Base-by-base conservation (phyloP, 1,139 yeast species). In the Hyphopichia fennica region DNA sequence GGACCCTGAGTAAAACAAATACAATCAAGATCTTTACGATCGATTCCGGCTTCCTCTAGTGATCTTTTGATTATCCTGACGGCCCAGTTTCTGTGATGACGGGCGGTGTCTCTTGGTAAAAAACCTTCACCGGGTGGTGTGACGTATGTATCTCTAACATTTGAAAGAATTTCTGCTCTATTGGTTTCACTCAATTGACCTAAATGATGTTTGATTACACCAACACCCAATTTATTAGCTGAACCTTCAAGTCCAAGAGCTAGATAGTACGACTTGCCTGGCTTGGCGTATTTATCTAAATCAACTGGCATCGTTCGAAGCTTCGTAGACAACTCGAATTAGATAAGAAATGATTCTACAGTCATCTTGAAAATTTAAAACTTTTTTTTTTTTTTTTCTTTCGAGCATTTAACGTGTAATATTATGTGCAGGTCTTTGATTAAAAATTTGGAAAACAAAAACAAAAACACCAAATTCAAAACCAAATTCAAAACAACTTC, bases 91-190 rank as follows among this genome's bases (percentile, higher is more conserved):
- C 97, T 67, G 62, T 93, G 99, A 60, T 93, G 99, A 51, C 96
- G 76, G 4, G 99, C 99, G 0, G 97, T 90, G 58, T 93, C 99
- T 46, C 98, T 66, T 1, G 99, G 99, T 41, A 93, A 67, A 56
- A 93, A 93, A 2, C 99, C 99, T 65, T 93, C 97, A 1, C 99
- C 99, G 2, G 99, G 96, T 5, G 99, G 99, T 0, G 98, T 86
- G 28, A 87, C 73, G 58, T 93, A 95, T 0, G 99, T 93, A 61
- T 93, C 96, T 71, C 99, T 77, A 37, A 95, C 82, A 60, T 93
- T 93, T 31, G 96, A 72, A 30, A 95, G 72, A 1, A 93, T 88
- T 44, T 77, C 77, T 0, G 96, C 95, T 40, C 83, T 75, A 49
- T 86, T 85, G 1, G 63, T 50, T 2, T 63, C 51, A 3, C 79